Evolutionary conservation across 768 basidiomycete genomes (phyloP).

Genomic region (Melanogaster broomeanus): DNA sequence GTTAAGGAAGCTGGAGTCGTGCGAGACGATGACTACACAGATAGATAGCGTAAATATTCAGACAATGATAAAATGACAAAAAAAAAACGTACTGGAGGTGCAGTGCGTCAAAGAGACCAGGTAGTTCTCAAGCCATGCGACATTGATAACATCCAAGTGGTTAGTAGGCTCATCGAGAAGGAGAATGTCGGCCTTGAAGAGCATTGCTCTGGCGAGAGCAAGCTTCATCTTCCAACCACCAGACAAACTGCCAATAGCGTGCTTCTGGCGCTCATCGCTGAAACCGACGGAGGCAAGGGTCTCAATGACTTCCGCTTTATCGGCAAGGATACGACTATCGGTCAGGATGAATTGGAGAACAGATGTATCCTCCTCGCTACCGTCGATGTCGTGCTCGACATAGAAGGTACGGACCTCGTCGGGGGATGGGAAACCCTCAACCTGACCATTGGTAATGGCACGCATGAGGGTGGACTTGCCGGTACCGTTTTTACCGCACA

Average conservation of each 20-base stretch:
- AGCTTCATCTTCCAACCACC: slow-evolving; percentile 99
- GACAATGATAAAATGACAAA: neutral
- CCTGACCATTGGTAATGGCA: slow-evolving; percentile 92
- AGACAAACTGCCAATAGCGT: slow-evolving; percentile 86
- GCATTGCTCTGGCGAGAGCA: slow-evolving; percentile 93
- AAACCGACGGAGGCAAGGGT: slow-evolving; percentile 93
- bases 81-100: slow-evolving; percentile 74
- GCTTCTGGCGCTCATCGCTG: slow-evolving; percentile 80
- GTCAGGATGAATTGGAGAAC: slow-evolving; percentile 85
- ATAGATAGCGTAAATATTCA: slow-evolving; percentile 11
- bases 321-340: slow-evolving; percentile 80
- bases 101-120: slow-evolving; percentile 84
- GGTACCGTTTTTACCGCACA: slow-evolving; percentile 98
- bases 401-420: slow-evolving; percentile 98
- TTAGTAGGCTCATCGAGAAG: slow-evolving; percentile 97
- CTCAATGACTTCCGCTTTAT: slow-evolving; percentile 69
- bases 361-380: slow-evolving; percentile 88
- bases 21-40: slow-evolving; percentile 85
- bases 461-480: slow-evolving; percentile 96
- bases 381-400: slow-evolving; percentile 99
- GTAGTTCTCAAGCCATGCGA: slow-evolving; percentile 97
- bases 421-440: slow-evolving; percentile 97
- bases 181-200: slow-evolving; percentile 97
- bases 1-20: slow-evolving; percentile 97
- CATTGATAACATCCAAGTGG: slow-evolving; percentile 96